Evolutionary conservation across 73 alveolate species (phyloP), one percentile per base, ranked within the genome.

Genomic region (Paramecium caudatum): DNA sequence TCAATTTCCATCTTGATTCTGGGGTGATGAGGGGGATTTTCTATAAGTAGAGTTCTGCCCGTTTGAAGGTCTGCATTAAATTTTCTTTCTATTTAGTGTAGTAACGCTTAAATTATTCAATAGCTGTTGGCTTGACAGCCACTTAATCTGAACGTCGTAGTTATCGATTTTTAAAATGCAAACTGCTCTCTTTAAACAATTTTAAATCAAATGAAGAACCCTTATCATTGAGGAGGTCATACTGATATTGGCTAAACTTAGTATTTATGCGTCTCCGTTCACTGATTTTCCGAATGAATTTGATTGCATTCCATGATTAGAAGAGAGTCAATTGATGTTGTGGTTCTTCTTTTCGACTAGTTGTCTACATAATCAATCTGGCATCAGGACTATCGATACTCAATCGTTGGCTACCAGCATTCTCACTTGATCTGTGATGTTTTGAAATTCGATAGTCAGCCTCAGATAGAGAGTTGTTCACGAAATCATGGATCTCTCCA

Each of bases 401-500:
- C 80, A 55, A 27, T 55, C 80, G 13, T 8, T 55, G n/a, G 7
- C 80, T 55, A 27, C 80, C 30, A 37, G 30, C 9, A 27, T 55
- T 43, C 30, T 55, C 80, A 55, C 30, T 55, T 3, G 80, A 55
- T 21, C 23, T 27, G 7, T 37, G 80, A 23, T 37, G 19, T 68
- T 68, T 10, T 16, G 61, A 32, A 68, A 68, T 68, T 15, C 55
- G 50, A 32, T 34, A 68, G 12, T 45, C 19, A 4, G 69, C 88
- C 6, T 74, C 88, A 19, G 88, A 74, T 2, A 74, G 21, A 12
- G 88, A 74, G 32, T 74, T 27, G 43, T 74, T 74, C 17, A 74
- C 43, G 43, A 74, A 74, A 43, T 74, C 88, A 74, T 74, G 88
- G 16, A 74, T 74, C 43, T 74, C 88, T 16, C 68, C 88, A 5